Evolutionary conservation across 805 yeast species (phyloP).

Genomic region (Groenewaldozyma salmanticensis): DNA sequence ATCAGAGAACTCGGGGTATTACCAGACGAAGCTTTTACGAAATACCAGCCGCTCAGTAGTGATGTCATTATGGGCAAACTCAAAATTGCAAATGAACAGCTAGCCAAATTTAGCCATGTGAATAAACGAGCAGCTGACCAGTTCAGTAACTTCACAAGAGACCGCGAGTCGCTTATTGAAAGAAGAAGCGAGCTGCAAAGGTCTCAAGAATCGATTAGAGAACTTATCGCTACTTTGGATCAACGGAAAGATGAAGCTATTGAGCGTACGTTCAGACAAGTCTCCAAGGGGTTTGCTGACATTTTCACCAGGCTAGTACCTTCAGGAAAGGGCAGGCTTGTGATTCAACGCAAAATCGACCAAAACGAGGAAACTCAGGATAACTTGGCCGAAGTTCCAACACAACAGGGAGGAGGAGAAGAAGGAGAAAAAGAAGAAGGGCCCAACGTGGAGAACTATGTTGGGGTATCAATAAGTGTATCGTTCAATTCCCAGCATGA

Average conservation of each 20-base stretch:
- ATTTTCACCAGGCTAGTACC: slow-evolving; percentile 81
- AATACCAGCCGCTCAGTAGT: slow-evolving; percentile 37
- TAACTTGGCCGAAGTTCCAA: too few relatives aligned
- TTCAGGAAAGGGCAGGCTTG: slow-evolving; percentile 62
- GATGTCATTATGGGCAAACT: slow-evolving; percentile 45
- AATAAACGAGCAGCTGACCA: slow-evolving; percentile 89
- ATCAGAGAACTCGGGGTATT: slow-evolving; percentile 80
- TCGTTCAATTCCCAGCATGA: slow-evolving; percentile 80
- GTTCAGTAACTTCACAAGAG: slow-evolving; percentile 58
- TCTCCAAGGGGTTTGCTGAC: slow-evolving; percentile 60
- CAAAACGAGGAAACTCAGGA: neutral
- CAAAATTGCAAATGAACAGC: slow-evolving; percentile 43
- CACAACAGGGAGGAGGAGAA: slow-evolving; percentile 19
- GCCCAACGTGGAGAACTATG: slow-evolving; percentile 43
- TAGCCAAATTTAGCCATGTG: slow-evolving; percentile 62
- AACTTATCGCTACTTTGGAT: slow-evolving; percentile 58
- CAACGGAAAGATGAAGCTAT: slow-evolving; percentile 78
- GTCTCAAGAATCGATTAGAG: slow-evolving; percentile 65
- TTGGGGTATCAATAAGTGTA: slow-evolving; percentile 78
- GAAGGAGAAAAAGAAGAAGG: slow-evolving; percentile 17
- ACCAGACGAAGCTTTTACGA: slow-evolving; percentile 71
- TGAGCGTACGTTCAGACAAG: slow-evolving; percentile 63
- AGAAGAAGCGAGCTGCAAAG: slow-evolving; percentile 61
- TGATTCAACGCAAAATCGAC: slow-evolving; percentile 43
- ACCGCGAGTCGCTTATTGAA: slow-evolving; percentile 52